These are phyloP conservation scores for Talaromyces sp. DNA, from an alignment of 2,329 filamentous ascomycete species.

Conservation along the genomic window DNA sequence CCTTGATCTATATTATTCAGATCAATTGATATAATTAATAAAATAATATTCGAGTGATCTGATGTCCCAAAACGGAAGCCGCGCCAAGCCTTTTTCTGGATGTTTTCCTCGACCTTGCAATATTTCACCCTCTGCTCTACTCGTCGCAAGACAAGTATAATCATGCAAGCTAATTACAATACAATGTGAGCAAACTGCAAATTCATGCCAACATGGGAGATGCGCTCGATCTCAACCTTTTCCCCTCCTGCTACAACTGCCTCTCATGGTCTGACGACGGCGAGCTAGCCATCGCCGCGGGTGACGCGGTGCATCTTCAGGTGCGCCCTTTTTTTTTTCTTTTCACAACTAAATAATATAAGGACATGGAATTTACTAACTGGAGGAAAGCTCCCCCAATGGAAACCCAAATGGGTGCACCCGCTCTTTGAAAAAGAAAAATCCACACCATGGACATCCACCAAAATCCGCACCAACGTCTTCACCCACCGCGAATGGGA, in stretches of 20 bases:
- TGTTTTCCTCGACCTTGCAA: background rate
- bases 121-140: background rate
- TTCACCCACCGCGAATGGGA: constrained; percentile 50
- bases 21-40: too few relatives aligned
- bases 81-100: constrained; percentile 1
- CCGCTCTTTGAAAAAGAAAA: constrained; percentile 12
- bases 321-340: constrained; percentile 20
- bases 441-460: constrained; percentile 30
- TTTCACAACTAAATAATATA: background rate
- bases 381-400: constrained; percentile 10
- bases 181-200: background rate
- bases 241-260: constrained; percentile 48
- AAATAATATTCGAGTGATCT: background rate
- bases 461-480: constrained; percentile 44
- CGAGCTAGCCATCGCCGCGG: constrained; percentile 52
- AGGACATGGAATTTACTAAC: background rate
- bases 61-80: background rate
- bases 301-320: constrained; percentile 51
- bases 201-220: constrained; percentile 2
- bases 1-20: background rate
- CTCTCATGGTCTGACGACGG: constrained; percentile 57
- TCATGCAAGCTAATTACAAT: background rate
- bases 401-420: constrained; percentile 11
- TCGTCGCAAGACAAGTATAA: background rate
- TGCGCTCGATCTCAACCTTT: constrained; percentile 35